phyloP scores from a whole-genome alignment of 148 eudicot genomes.

The Polygonum maritimum region DNA sequence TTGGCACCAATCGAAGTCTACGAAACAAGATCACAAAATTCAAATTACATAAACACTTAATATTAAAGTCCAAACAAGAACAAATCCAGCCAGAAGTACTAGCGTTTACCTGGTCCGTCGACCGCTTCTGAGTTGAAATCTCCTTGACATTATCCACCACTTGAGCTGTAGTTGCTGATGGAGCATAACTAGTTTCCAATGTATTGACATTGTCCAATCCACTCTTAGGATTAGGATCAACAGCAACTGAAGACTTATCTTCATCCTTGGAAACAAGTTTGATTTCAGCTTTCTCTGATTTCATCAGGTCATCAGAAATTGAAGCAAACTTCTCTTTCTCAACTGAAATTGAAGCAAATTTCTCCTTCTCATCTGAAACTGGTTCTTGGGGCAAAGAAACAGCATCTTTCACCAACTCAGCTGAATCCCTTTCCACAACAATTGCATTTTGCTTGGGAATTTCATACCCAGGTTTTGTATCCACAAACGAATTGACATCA shows the following conservation, averaged over 20 bases:
- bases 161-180: conserved; percentile 10
- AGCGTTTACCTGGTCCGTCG: conserved; percentile 35
- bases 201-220: conserved; percentile 13
- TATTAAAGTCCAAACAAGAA: not conserved
- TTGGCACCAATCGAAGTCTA: conserved; percentile 43
- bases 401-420: conserved; percentile 38
- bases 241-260: not conserved
- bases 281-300: conserved; percentile 18
- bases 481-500: not conserved
- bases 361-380: conserved; percentile 17
- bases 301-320: conserved; percentile 11
- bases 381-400: conserved; percentile 19
- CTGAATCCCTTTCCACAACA: not conserved
- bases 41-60: not conserved
- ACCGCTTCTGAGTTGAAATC: conserved; percentile 27
- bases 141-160: conserved; percentile 26
- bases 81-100: not conserved
- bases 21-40: conserved; percentile 13
- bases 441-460: not conserved
- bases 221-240: conserved; percentile 10
- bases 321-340: conserved; percentile 20
- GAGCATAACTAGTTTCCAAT: conserved; percentile 9
- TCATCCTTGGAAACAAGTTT: conserved; percentile 9
- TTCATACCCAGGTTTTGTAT: not conserved
- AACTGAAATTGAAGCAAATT: conserved; percentile 9